Evolutionary conservation across 495 filamentous ascomycete species (phyloP), one percentile per base, ranked within the genome.

Genomic region (Hypoxylon lienhwacheense): DNA sequence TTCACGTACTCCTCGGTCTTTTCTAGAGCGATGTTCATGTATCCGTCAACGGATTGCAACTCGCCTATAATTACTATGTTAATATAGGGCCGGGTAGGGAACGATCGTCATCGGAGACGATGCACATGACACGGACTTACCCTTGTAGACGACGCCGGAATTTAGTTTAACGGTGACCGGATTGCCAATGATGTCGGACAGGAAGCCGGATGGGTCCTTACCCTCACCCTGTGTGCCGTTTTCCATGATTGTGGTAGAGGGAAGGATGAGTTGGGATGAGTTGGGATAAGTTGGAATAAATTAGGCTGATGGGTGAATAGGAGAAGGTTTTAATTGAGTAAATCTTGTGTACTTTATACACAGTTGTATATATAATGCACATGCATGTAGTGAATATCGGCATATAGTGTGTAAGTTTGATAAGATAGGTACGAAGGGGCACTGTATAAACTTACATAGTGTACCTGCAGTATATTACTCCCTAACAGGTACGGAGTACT

Each of bases 21-120:
- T 67, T 97, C 93, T 2, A 98, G 80, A 14, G 93, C 90, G 58
- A 98, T 95, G 69, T 98, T 97, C 93, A 98, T 97, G 67, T 97
- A 98, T 29, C 95, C 95, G 67, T 98, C 93, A n/a, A 97, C 91
- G 0, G 90, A 95, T 63, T 96, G 90, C n/a, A 96, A 79, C 64
- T 95, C 88, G 28, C 91, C 91, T 96, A 40, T 6, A 37, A 6
- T 5, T 0, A 4, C 34, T 46, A 26, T 24, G 17, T 61, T 14
- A 59, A 41, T 21, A 32, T 3, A 19, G 8, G 12, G n/a, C 21
- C 7, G 15, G n/a, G n/a, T n/a, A n/a, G n/a, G n/a, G n/a, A n/a
- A 28, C 4, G 4, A 24, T 14, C 19, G 24, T 16, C 15, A n/a
- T 7, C 10, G 24, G 20, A 4, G 24, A n/a, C 24, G 29, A 53